These are phyloP conservation scores for Ceratobasidium sp. DNA, from an alignment of 1,284 basidiomycete genomes.

Conservation along the genomic window DNA sequence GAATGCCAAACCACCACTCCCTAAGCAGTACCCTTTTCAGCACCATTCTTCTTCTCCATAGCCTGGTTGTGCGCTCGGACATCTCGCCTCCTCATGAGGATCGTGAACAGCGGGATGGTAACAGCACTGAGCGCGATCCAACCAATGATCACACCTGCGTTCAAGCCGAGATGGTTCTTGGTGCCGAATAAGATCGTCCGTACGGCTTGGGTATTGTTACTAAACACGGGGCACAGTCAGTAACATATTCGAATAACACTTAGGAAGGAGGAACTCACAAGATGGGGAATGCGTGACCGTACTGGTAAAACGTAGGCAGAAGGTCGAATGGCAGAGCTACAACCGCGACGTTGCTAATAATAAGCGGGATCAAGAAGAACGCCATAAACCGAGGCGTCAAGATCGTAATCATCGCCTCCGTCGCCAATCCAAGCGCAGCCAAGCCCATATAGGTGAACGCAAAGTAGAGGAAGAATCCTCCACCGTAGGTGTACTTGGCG, in stretches of 20 bases:
- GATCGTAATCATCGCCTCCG: slow-evolving; percentile 54
- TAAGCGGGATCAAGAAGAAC: slow-evolving; percentile 51
- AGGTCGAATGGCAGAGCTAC: slow-evolving; percentile 59
- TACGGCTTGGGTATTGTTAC: slow-evolving; percentile 29
- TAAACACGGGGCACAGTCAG: background rate
- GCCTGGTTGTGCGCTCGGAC: background rate
- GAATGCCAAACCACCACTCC: background rate
- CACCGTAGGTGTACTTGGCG: slow-evolving; percentile 57
- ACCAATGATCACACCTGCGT: slow-evolving; percentile 63
- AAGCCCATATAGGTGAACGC: slow-evolving; percentile 54
- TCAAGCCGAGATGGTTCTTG: slow-evolving; percentile 60
- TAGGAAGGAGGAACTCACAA: slow-evolving; percentile 49
- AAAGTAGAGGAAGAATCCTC: slow-evolving; percentile 62
- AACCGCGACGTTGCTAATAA: slow-evolving; percentile 59
- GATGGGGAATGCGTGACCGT: slow-evolving; percentile 58
- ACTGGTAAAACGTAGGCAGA: slow-evolving; percentile 58
- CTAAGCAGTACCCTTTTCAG: no score
- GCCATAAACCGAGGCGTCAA: slow-evolving; percentile 49
- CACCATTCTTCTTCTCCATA: background rate
- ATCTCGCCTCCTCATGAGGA: slow-evolving; percentile 10
- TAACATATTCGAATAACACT: background rate
- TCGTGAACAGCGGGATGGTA: slow-evolving; percentile 53
- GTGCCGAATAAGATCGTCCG: slow-evolving; percentile 68
- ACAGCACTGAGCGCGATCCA: slow-evolving; percentile 61
- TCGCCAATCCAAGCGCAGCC: slow-evolving; percentile 54